Conservation (phyloP, 352 stramenopile genomes). For the Pythium scleroteichum region DNA sequence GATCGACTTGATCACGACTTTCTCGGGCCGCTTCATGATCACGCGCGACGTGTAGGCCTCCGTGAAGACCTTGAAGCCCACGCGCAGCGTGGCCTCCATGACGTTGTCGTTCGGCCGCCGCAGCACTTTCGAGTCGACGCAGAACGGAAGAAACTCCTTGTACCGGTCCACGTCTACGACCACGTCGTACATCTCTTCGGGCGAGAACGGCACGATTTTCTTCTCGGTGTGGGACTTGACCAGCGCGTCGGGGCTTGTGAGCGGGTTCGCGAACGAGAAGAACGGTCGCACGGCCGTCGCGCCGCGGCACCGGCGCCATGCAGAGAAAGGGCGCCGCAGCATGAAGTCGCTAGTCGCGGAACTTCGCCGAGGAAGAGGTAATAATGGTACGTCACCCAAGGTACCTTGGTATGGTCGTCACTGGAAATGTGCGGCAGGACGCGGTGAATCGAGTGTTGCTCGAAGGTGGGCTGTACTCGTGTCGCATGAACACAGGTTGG, state of each 20-base stretch:
- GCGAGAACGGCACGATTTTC: slow-evolving; percentile 75
- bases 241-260: slow-evolving; percentile 37
- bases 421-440: too few species aligned
- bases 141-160: slow-evolving; percentile 80
- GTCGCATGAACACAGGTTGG: background rate
- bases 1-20: slow-evolving; percentile 75
- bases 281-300: slow-evolving; percentile 30
- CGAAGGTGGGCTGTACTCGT: slow-evolving; percentile 1
- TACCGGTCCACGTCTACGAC: slow-evolving; percentile 75
- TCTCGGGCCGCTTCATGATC: slow-evolving; percentile 76
- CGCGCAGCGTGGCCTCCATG: slow-evolving; percentile 70
- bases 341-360: slow-evolving; percentile 20
- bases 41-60: slow-evolving; percentile 83
- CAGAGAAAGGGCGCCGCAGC: slow-evolving; percentile 19
- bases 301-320: slow-evolving; percentile 1
- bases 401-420: too few species aligned
- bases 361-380: background rate
- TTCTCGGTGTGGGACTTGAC: slow-evolving; percentile 75
- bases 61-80: slow-evolving; percentile 84
- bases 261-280: slow-evolving; percentile 59
- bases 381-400: background rate
- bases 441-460: too few species aligned
- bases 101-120: slow-evolving; percentile 71
- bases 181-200: slow-evolving; percentile 79
- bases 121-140: slow-evolving; percentile 74